Conservation (phyloP, 108 stramenopile genomes). For the Nannochloropsis granulata region DNA sequence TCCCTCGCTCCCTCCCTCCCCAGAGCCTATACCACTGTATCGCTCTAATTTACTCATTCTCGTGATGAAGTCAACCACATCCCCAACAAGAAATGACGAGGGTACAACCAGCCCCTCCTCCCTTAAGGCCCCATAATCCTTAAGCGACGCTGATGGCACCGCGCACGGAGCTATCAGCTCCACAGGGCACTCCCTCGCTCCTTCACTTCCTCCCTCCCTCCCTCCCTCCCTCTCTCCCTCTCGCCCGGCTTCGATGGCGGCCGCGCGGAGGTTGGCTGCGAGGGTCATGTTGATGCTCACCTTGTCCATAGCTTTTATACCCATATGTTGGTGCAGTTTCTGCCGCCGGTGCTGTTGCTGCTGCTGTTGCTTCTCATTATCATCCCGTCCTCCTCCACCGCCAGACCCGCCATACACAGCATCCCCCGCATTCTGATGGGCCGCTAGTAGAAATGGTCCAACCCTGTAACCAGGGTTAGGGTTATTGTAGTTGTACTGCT, state of each 20-base stretch:
- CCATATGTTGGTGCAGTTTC: not conserved
- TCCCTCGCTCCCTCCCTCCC: not conserved
- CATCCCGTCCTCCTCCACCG: not conserved
- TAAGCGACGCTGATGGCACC: not conserved
- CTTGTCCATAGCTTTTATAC: not conserved
- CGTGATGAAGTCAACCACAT: not conserved
- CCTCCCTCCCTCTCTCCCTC: no score
- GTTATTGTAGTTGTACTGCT: no score
- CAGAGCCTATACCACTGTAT: not conserved
- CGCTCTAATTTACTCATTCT: not conserved
- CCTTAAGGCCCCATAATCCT: not conserved
- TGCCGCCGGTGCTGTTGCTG: no score
- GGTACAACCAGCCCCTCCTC: not conserved
- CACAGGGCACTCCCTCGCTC: not conserved
- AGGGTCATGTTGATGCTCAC: not conserved
- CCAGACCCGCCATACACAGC: not conserved
- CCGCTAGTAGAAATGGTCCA: not conserved
- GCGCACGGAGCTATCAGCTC: not conserved
- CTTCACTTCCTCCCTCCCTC: no score
- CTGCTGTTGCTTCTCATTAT: not conserved
- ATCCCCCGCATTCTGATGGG: not conserved
- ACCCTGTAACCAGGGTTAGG: not conserved
- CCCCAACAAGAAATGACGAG: not conserved
- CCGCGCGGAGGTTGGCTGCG: not conserved
- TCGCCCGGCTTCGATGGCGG: not conserved